These are phyloP conservation scores for Colletotrichum costaricense DNA, from an alignment of 2,329 filamentous ascomycete species.

Conservation along the genomic window DNA sequence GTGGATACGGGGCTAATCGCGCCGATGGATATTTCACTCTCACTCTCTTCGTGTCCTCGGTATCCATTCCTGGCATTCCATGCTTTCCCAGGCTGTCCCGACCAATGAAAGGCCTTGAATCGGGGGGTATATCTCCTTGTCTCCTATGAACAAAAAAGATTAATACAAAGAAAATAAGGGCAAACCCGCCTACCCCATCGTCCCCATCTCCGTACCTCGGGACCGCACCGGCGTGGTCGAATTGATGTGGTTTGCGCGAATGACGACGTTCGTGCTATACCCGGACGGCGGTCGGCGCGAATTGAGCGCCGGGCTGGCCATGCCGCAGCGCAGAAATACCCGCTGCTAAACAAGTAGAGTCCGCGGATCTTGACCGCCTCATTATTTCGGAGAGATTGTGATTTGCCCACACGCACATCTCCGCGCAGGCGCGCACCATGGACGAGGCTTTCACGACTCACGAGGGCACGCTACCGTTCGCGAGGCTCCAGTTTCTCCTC, in stretches of 20 bases:
- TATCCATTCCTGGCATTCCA: neutral
- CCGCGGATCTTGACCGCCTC: conserved; percentile 1
- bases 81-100: neutral
- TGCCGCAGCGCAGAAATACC: neutral
- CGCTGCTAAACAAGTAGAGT: neutral
- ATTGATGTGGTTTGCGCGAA: neutral
- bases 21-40: neutral
- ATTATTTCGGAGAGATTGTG: neutral
- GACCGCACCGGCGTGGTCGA: conserved; percentile 1
- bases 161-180: neutral
- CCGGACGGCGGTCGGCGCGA: neutral
- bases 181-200: neutral
- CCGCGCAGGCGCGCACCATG: neutral
- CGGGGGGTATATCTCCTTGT: neutral
- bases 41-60: neutral
- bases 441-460: neutral
- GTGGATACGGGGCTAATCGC: neutral
- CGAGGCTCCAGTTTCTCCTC: neutral
- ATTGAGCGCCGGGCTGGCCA: neutral
- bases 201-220: neutral
- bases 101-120: neutral
- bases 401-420: neutral
- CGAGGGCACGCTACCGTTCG: neutral
- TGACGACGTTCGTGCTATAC: neutral
- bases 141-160: neutral